These are phyloP conservation scores for Clausena lansium DNA, from an alignment of 345 rosid genomes.

Conservation along the genomic window DNA sequence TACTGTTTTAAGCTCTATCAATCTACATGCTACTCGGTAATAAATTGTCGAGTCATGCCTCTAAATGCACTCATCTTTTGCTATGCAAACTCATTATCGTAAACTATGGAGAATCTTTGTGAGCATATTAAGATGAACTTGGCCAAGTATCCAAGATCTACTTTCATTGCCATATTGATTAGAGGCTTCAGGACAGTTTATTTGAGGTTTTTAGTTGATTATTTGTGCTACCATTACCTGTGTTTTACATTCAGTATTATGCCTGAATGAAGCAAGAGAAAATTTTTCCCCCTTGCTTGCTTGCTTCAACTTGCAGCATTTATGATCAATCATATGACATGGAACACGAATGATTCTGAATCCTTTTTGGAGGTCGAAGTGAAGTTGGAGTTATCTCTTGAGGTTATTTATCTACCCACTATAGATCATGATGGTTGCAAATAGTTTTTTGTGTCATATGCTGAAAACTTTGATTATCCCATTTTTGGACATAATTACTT, in stretches of 20 bases:
- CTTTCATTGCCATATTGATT: background rate
- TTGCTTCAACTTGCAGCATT: conserved; percentile 45
- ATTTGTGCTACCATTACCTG: background rate
- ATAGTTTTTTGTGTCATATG: background rate
- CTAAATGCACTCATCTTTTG: background rate
- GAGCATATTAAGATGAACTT: background rate
- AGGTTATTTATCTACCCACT: conserved; percentile 42
- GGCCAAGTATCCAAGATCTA: background rate
- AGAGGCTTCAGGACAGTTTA: background rate
- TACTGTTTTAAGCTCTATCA: too few species aligned
- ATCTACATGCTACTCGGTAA: background rate
- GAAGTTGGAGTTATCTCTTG: conserved; percentile 59
- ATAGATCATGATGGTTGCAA: background rate
- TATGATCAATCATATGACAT: conserved; percentile 69
- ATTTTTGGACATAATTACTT: background rate
- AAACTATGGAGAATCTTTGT: background rate
- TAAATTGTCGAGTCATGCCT: background rate
- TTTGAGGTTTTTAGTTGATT: background rate
- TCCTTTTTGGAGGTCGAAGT: conserved; percentile 72
- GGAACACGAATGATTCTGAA: conserved; percentile 56
- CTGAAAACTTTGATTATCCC: background rate
- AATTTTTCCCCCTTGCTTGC: background rate
- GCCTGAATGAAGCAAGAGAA: conserved; percentile 6
- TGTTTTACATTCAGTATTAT: conserved; percentile 2
- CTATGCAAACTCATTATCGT: background rate